phyloP scores from a whole-genome alignment of 2,329 filamentous ascomycete species.

The Clonostachys byssicola region DNA sequence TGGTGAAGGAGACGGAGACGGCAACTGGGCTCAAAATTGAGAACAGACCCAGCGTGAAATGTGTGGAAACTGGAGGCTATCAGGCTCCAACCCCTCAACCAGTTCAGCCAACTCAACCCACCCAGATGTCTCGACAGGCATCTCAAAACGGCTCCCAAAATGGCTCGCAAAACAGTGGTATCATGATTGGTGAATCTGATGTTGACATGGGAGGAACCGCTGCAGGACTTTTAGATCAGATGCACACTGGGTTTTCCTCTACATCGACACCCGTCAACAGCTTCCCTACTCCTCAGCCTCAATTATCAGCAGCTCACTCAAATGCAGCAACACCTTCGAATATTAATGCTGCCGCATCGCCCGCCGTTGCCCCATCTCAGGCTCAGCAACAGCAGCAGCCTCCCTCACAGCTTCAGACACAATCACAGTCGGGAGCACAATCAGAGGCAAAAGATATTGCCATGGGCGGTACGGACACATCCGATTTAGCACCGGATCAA shows the following conservation, averaged over 20 bases:
- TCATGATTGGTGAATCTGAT: slow-evolving; percentile 55
- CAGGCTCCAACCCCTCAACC: slow-evolving; percentile 55
- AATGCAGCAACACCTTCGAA: slow-evolving; percentile 50
- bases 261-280: slow-evolving; percentile 57
- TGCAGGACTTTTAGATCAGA: slow-evolving; percentile 63
- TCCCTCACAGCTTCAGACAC: slow-evolving; percentile 10
- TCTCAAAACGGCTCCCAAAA: slow-evolving; percentile 36
- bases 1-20: slow-evolving; percentile 71
- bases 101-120: slow-evolving; percentile 12
- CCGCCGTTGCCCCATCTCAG: slow-evolving; percentile 8
- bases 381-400: slow-evolving; percentile 8
- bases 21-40: slow-evolving; percentile 64
- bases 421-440: slow-evolving; percentile 3
- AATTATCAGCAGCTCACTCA: slow-evolving; percentile 52
- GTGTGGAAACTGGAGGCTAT: slow-evolving; percentile 74
- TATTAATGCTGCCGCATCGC: slow-evolving; percentile 37
- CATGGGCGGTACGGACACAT: slow-evolving; percentile 50
- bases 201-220: slow-evolving; percentile 63
- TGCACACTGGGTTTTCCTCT: slow-evolving; percentile 57
- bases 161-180: slow-evolving; percentile 50
- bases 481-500: slow-evolving; percentile 40
- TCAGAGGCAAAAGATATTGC: slow-evolving; percentile 26
- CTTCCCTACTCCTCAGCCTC: slow-evolving; percentile 57
- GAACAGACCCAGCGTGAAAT: slow-evolving; percentile 59
- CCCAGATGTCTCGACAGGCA: slow-evolving; percentile 44